Base-by-base conservation (phyloP, 331 rosid genomes). In the Pyracantha coccinea region DNA sequence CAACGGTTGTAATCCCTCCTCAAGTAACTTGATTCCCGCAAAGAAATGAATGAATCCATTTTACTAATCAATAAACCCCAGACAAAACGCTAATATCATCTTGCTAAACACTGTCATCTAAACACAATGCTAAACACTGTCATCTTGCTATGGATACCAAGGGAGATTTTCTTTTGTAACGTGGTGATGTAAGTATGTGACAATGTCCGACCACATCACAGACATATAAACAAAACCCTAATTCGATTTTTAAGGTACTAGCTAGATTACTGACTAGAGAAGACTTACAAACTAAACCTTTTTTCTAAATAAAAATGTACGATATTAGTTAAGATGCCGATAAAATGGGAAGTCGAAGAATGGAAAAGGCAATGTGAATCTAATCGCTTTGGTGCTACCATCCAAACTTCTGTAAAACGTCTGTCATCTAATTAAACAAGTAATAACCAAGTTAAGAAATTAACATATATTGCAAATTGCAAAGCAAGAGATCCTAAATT, bases 131-230 rank as follows among this genome's bases (percentile, higher is more conserved):
- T 38, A 38, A 38, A 10, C 45, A 10, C 14, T 2, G 45, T 38
- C 45, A 38, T 38, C 45, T 38, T 38, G 45, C 45, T 38, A 38
- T 10, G 45, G 32, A 33, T 33, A 33, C 97, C 98, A 93, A 16
- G 97, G 98, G 33, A 93, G 90, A 38, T 76, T 90, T 90, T 67
- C 84, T 83, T 38, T 79, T 80, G 75, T 90, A 78, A 29, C 90
- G 80, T 90, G 98, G 85, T 93, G 98, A 50, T 93, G 97, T 85
- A 90, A 78, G 16, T 90, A 93, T 1, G 98, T 90, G 68, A 93
- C 98, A 13, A 83, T 20, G 74, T 93, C 98, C 82, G 89, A 60
- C 98, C 98, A 93, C 89, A 88, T 79, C n/a, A 89, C 55, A 59
- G 86, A 89, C 47, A 87, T 77, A 61, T 0, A 7, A 2, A 7